Evolutionary conservation across 495 filamentous ascomycete species (phyloP).

Genomic region (Penicillium nucicola): DNA sequence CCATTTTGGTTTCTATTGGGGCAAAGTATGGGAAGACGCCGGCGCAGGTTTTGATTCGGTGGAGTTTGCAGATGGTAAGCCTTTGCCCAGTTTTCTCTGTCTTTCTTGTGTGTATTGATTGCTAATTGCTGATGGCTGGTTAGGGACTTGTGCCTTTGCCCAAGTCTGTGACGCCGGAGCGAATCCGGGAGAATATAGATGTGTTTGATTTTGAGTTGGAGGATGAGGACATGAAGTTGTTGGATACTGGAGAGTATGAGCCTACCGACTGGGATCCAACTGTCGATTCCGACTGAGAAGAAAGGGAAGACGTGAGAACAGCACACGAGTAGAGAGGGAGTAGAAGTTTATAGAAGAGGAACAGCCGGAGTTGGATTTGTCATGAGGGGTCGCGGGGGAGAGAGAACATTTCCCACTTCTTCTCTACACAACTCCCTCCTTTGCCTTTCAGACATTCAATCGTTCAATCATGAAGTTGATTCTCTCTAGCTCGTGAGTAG

Average conservation of each 20-base stretch:
- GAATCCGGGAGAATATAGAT: conserved; percentile 68
- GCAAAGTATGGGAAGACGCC: conserved; percentile 70
- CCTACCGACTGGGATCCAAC: conserved; percentile 64
- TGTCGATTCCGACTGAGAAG: conserved; percentile 37
- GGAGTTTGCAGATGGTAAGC: conserved; percentile 72
- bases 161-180: conserved; percentile 54
- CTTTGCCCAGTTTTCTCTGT: background rate
- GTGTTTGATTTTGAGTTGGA: conserved; percentile 81
- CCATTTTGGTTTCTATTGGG: conserved; percentile 52
- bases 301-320: background rate
- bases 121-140: background rate
- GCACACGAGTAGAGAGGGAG: background rate
- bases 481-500: conserved; percentile 78
- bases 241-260: conserved; percentile 57
- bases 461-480: conserved; percentile 66
- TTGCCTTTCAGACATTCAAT: conserved; percentile 8
- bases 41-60: conserved; percentile 77
- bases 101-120: background rate
- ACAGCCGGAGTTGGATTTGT: conserved; percentile 16
- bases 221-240: conserved; percentile 51
- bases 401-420: background rate
- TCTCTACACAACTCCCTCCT: background rate
- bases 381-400: conserved; percentile 12
- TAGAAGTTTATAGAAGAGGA: background rate
- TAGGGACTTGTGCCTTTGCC: conserved; percentile 61